Base-by-base conservation (phyloP, 345 rosid genomes). In the Anastatica hierochuntica region DNA sequence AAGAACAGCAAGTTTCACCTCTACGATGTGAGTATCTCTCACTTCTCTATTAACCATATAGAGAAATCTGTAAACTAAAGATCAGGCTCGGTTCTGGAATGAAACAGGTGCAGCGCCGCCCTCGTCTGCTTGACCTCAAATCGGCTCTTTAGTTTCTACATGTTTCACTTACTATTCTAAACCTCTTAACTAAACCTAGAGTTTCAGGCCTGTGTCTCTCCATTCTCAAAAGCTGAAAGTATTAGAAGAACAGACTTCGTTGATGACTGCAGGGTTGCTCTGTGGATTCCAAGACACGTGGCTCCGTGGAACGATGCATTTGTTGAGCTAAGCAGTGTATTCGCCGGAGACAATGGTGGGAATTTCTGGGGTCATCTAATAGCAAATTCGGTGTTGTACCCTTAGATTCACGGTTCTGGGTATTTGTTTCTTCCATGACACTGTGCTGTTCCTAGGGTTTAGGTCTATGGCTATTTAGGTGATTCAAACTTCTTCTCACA, bases 211-310 rank as follows among this genome's bases (percentile, higher is more conserved):
- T 21, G 3, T 21, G 24, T 5, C 5, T 21, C 24, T 21, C 24
- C 5, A 21, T 5, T 2, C 5, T 21, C 24, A 2, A 2, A 21
- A 21, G 24, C 24, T 21, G 24, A 21, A 21, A 21, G 24, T 21
- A 21, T 21, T 5, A 21, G 5, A 21, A 21, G 24, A 21, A 21
- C 24, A 21, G 24, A 5, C 24, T 61, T 65, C 16, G 90, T 86
- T 20, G 97, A 82, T 33, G 94, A 86, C 59, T 43, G 77, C 20
- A 77, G 76, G 43, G 74, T 90, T 60, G 80, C 83, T 14, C 80
- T 79, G 35, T 90, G 97, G 95, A 90, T 81, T 53, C 82, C 95
- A 11, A 77, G 76, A 53, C 85, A 81, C 77, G 78, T 86, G 64
- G 94, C 97, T 4, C 70, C 84, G 10, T 55, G 60, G 21, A 94